Percentiles rank a stretch among this genome's conserved stretches.
Evolutionary conservation across 768 basidiomycete genomes (phyloP).

Genomic region (Russula dissimulans): DNA sequence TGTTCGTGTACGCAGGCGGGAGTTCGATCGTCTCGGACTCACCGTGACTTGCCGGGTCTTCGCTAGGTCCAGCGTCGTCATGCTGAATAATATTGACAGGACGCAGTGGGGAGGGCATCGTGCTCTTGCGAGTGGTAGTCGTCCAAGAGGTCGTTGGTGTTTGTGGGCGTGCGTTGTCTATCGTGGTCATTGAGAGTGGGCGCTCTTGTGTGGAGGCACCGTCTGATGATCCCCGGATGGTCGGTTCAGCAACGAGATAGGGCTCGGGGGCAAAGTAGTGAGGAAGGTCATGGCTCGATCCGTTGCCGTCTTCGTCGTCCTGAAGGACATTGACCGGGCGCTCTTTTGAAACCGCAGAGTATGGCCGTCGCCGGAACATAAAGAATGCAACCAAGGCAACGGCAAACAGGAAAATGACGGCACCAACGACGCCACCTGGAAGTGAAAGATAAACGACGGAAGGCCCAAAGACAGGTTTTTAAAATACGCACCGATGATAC

Average conservation of each 20-base stretch:
- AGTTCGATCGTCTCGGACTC: conserved; percentile 71
- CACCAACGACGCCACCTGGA: conserved; percentile 49
- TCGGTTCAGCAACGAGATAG: conserved; percentile 60
- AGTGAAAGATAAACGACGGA: conserved; percentile 28
- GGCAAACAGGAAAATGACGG: conserved; percentile 41
- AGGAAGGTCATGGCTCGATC: conserved; percentile 44
- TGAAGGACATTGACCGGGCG: conserved; percentile 61
- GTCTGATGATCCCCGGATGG: conserved; percentile 33
- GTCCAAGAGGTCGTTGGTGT: conserved; percentile 21
- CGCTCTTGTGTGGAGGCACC: conserved; percentile 24
- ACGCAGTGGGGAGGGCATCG: conserved; percentile 42
- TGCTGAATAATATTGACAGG: conserved; percentile 79
- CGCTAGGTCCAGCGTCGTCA: conserved; percentile 65
- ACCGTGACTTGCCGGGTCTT: conserved; percentile 26
- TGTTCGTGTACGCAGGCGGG: conserved; percentile 73
- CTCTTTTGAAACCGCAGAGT: conserved; percentile 36
- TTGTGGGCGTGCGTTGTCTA: conserved; percentile 16
- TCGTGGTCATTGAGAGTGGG: conserved; percentile 10
- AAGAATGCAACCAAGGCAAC: conserved; percentile 36
- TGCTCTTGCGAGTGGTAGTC: conserved; percentile 37
- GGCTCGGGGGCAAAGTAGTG: conserved; percentile 71
- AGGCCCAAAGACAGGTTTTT: neutral
- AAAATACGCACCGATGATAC: conserved; percentile 12
- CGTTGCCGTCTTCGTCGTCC: conserved; percentile 41
- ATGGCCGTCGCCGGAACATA: conserved; percentile 41